phyloP scores from a whole-genome alignment of 176 grass and related monocot species.

The Oryza punctata region DNA sequence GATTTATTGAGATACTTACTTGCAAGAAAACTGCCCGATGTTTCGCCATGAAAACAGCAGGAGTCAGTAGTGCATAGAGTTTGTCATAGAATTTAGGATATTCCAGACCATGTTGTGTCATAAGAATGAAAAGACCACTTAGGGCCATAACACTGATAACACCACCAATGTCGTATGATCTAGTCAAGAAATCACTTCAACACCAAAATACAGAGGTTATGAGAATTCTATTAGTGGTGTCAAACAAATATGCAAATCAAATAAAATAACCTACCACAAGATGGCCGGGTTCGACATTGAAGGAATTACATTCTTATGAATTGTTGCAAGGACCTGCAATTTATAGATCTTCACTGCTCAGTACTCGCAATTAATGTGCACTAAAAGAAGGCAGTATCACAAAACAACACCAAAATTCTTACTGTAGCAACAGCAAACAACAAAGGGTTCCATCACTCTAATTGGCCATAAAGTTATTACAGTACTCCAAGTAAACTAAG shows the following conservation, averaged over 20 bases:
- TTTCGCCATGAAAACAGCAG: constrained; percentile 88
- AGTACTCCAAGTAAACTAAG: background rate
- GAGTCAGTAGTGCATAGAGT: constrained; percentile 81
- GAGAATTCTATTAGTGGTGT: constrained; percentile 19
- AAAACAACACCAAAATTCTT: background rate
- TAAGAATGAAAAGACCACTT: constrained; percentile 93
- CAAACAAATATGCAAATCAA: constrained; percentile 15
- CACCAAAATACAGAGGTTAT: constrained; percentile 8
- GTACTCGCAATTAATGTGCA: background rate
- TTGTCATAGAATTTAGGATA: constrained; percentile 97
- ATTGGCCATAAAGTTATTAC: constrained; percentile 2
- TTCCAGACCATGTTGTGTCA: constrained; percentile 91
- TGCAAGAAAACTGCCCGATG: constrained; percentile 90
- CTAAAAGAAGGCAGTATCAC: background rate
- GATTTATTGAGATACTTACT: constrained; percentile 54
- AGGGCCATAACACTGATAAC: constrained; percentile 97
- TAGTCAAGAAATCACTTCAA: constrained; percentile 97
- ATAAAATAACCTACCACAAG: constrained; percentile 61
- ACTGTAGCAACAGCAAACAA: background rate
- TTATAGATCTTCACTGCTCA: background rate
- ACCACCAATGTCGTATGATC: constrained; percentile 96
- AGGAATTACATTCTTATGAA: constrained; percentile 90
- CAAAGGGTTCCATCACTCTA: constrained; percentile 3
- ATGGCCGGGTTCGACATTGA: constrained; percentile 89
- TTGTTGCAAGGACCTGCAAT: constrained; percentile 82